These are phyloP conservation scores for Prototheca wickerhamii DNA, from an alignment of 163 green algal species.

Conservation along the genomic window DNA sequence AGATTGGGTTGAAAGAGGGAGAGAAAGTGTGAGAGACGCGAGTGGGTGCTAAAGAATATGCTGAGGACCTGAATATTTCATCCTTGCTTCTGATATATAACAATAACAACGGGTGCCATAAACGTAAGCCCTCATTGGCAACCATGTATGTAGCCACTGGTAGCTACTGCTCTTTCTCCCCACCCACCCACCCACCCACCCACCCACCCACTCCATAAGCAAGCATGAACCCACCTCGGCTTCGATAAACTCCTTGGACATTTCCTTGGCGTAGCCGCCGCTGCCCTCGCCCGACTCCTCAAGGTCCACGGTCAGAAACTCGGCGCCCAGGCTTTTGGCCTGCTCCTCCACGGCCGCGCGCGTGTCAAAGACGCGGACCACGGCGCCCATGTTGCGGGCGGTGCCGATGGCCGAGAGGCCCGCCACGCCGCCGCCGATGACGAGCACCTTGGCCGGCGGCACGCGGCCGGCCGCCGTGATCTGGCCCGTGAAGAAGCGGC, in stretches of 20 bases:
- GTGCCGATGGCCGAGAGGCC: conserved; percentile 74
- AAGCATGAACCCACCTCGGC: conserved; percentile 74
- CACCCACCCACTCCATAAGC: conserved; percentile 6
- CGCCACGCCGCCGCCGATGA: conserved; percentile 82
- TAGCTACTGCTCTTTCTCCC: neutral
- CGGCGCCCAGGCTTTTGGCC: conserved; percentile 76
- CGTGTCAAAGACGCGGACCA: conserved; percentile 86
- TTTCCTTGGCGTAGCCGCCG: conserved; percentile 85
- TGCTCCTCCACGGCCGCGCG: conserved; percentile 67
- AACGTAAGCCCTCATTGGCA: no score
- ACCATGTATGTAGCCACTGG: conserved; percentile 2
- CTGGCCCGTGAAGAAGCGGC: conserved; percentile 80
- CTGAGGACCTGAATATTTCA: no score
- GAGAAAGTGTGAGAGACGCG: no score
- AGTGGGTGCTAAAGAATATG: no score
- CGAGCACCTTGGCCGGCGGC: conserved; percentile 73
- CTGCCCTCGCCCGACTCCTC: conserved; percentile 58
- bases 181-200: neutral
- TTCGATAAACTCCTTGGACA: conserved; percentile 76
- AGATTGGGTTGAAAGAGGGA: neutral
- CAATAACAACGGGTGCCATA: no score
- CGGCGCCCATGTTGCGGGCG: conserved; percentile 76
- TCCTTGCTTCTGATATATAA: no score
- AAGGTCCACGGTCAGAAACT: conserved; percentile 83
- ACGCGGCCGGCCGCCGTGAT: conserved; percentile 79